Percentiles rank a stretch among this genome's conserved stretches.
Conservation (phyloP, 306 rosid genomes). For the Malus orientalis region DNA sequence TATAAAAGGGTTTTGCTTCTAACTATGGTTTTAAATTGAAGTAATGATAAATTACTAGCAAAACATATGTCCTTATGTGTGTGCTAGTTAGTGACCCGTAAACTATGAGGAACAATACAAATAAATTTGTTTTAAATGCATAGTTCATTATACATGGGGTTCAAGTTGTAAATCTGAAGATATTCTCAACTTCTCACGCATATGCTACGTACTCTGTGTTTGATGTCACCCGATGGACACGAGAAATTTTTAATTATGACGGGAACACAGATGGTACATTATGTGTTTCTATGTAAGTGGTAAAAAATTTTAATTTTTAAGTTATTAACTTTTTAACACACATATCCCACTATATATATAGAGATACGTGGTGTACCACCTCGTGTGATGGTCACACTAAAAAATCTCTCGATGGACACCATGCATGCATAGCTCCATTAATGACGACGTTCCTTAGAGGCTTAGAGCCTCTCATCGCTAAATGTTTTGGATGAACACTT, state of each 20-base stretch:
- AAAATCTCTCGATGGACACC: neutral
- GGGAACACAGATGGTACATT: too few species aligned
- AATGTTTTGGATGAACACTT: neutral
- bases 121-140: neutral
- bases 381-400: too few species aligned
- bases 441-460: neutral
- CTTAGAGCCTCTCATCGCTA: neutral
- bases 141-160: too few species aligned
- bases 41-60: neutral
- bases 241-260: too few species aligned
- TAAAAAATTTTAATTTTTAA: too few species aligned
- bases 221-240: neutral
- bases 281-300: too few species aligned
- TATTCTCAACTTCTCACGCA: neutral
- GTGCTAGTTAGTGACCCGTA: neutral
- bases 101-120: neutral
- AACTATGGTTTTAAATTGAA: neutral
- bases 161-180: too few species aligned
- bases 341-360: too few species aligned
- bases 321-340: too few species aligned
- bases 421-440: neutral
- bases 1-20: neutral
- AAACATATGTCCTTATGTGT: neutral
- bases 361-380: too few species aligned
- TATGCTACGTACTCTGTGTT: neutral